Base-by-base conservation (phyloP, 495 filamentous ascomycete species). In the Aspergillus egyptiacus region DNA sequence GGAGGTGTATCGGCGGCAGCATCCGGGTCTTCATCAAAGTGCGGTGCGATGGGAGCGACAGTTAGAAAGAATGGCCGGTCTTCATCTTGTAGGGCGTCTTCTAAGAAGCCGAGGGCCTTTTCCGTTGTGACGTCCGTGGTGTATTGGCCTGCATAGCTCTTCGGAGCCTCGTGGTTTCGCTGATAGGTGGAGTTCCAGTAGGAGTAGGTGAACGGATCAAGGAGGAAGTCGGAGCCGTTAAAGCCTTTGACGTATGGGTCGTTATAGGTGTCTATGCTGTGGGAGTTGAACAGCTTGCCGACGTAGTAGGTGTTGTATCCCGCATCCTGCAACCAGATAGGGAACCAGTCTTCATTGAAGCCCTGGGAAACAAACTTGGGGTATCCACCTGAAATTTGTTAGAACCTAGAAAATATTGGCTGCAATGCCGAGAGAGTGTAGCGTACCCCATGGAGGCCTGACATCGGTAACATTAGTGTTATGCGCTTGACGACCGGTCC, bases 391-490 rank as follows among this genome's bases (percentile, higher is more conserved):
- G 17, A 10, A 18, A 42, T 14, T n/a, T 14, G 24, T 53, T 47
- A 55, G 41, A n/a, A n/a, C n/a, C n/a, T n/a, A n/a, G n/a, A n/a
- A n/a, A n/a, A n/a, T n/a, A n/a, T 22, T 11, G 8, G 6, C 27
- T 27, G 6, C 22, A 11, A 7, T n/a, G 20, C 14, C 31, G 20
- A 24, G 13, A 33, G 23, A 14, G 2, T 7, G 2, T 8, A 24
- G 8, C 6, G 13, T 63, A 79, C 80, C 81, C 50, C 79, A 74
- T 9, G 81, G 84, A 0, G 83, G 80, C 19, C 56, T 66, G 6
- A 88, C 79, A 47, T 85, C 80, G 1, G 84, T 87, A 6, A 88
- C 83, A 51, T 88, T 88, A 14, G 83, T 86, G 56, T 87, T 88
- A 60, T 88, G 84, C 1, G 82, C 80, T 28, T 76, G 71, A 53